Conservation (phyloP, 345 rosid genomes). For the Balakata baccata region DNA sequence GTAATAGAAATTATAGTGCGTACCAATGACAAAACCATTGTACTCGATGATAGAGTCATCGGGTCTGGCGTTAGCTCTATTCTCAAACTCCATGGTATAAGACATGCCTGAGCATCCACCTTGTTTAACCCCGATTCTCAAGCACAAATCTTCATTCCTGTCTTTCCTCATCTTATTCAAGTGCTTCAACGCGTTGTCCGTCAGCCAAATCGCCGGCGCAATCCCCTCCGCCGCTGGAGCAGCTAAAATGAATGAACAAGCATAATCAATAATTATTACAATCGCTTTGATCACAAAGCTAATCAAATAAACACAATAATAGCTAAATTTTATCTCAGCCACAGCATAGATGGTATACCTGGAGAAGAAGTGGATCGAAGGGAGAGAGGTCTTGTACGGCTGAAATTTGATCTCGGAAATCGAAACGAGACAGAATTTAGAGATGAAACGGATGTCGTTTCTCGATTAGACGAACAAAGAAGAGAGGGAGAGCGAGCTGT, state of each 20-base stretch:
- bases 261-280: not conserved
- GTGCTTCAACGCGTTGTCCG: slow-evolving; percentile 77
- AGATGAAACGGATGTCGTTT: slow-evolving; percentile 13
- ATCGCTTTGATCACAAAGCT: not conserved
- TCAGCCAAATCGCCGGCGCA: slow-evolving; percentile 68
- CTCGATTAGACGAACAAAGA: slow-evolving; percentile 17
- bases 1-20: not conserved
- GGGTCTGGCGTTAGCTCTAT: slow-evolving; percentile 53
- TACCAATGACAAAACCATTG: slow-evolving; percentile 78
- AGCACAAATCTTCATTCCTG: slow-evolving; percentile 66
- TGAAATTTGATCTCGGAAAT: slow-evolving; percentile 33
- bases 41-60: slow-evolving; percentile 80
- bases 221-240: slow-evolving; percentile 45
- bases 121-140: slow-evolving; percentile 87
- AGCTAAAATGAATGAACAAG: slow-evolving; percentile 15
- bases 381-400: slow-evolving; percentile 36
- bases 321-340: no score
- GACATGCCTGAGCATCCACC: slow-evolving; percentile 99
- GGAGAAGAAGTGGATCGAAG: slow-evolving; percentile 58
- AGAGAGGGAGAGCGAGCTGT: slow-evolving; percentile 29
- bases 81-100: slow-evolving; percentile 90
- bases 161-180: slow-evolving; percentile 75
- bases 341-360: slow-evolving; percentile 29
- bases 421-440: slow-evolving; percentile 39
- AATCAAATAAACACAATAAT: no score